Evolutionary conservation across 2,329 filamentous ascomycete genomes (phyloP), one percentile per base, ranked within the genome.

Genomic region (Nemania sp.): DNA sequence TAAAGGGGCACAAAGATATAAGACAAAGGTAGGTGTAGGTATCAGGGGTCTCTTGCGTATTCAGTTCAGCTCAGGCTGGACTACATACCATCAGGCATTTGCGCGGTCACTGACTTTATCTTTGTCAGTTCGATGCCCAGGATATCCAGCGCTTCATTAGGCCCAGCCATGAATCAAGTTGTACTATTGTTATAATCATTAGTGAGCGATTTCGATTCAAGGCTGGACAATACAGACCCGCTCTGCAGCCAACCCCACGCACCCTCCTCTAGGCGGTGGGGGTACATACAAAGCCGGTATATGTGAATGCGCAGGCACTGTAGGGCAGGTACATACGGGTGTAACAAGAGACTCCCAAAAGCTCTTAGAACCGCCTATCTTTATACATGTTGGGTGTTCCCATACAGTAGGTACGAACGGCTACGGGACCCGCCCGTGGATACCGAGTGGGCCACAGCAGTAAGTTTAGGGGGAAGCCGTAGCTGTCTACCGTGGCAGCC

Each of bases 391-490:
- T 17, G 33, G 6, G 15, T 6, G 12, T 12, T 6, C 15, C 8
- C 33, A 17, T 37, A 37, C 6, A 37, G 34, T 37, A 8, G n/a
- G n/a, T n/a, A n/a, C n/a, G n/a, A n/a, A n/a, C 34, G 20, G 37
- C 37, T 41, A n/a, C 17, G 17, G 14, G 24, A 22, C 22, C 20
- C 22, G 37, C 20, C 7, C 15, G 19, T 39, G 8, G 15, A 19
- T 37, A 44, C 34, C 15, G 14, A 26, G 52, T 55, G 52, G 52
- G 47, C 22, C 52, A 19, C 36, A 28, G 36, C 28, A 20, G 24
- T 12, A 22, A 44, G 40, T n/a, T n/a, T n/a, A n/a, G n/a, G n/a
- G n/a, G n/a, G n/a, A n/a, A n/a, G n/a, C n/a, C n/a, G n/a, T n/a
- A n/a, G n/a, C n/a, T n/a, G n/a, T n/a, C n/a, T n/a, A n/a, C n/a